Base-by-base conservation (phyloP, 2,329 filamentous ascomycete genomes). In the Sphaerulina populicola region DNA sequence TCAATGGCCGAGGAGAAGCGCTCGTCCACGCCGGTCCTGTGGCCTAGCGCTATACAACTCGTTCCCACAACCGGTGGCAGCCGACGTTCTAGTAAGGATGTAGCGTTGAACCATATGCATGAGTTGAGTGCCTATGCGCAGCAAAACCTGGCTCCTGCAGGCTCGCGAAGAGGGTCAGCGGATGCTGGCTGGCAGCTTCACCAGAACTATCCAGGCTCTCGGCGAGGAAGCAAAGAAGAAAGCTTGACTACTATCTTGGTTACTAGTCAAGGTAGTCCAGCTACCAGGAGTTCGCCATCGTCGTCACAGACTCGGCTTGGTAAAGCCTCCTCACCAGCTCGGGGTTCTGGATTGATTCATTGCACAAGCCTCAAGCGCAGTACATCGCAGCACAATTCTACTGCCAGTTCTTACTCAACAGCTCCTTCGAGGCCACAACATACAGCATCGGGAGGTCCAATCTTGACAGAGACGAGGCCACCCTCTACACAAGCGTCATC, bases 51-150 rank as follows among this genome's bases (percentile, higher is more conserved):
- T 11, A 18, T 62, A 12, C 54, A 62, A 38, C 51, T 61, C 11
- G 60, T 63, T 18, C 54, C 63, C 23, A 51, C 47, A 12, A 60
- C 56, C 36, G 58, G 57, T 11, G 54, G 60, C 2, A 65, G 63
- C 27, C 53, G 65, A 53, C 56, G 66, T 35, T 68, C 66, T 5
- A 68, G 66, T 47, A 68, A 68, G 51, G 66, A 68, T 39, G 65
- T 66, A 5, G 65, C 66, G 5, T 59, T 68, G 7, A 64, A 64
- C 41, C 62, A 66, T 29, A 39, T 67, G 31, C 64, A 67, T 37
- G 64, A 67, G 37, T 51, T 60, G 36, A 62, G 56, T 40, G 54
- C 60, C 10, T 60, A 57, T 40, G 59, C 64, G n/a, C 62, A 66
- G 37, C 58, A 60, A 10, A 59, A 53, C 29, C 44, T 65, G 31